These are phyloP conservation scores for Leccinum uliginosum DNA, from an alignment of 768 basidiomycete genomes.

Conservation along the genomic window DNA sequence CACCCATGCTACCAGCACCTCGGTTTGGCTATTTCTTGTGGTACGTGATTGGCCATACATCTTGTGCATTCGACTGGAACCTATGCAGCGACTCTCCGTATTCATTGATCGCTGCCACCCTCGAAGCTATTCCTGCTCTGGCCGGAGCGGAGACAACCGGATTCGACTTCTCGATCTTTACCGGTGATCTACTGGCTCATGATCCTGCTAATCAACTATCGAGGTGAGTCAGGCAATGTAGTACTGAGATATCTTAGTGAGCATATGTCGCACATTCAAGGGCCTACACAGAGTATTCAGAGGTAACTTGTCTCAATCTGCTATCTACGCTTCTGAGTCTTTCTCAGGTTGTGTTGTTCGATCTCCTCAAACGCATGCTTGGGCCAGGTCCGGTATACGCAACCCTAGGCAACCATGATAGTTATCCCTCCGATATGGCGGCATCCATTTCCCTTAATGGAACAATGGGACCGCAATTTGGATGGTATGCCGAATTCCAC, in stretches of 20 bases:
- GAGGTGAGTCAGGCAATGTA: slow-evolving; percentile 35
- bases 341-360: slow-evolving; percentile 56
- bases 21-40: slow-evolving; percentile 64
- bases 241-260: not conserved
- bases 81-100: slow-evolving; percentile 55
- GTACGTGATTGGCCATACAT: slow-evolving; percentile 26
- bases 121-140: slow-evolving; percentile 65
- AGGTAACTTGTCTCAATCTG: slow-evolving; percentile 37
- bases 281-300: slow-evolving; percentile 56
- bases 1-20: slow-evolving; percentile 54
- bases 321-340: slow-evolving; percentile 4
- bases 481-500: slow-evolving; percentile 43
- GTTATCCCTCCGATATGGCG: slow-evolving; percentile 54
- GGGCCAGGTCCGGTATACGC: slow-evolving; percentile 71
- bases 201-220: slow-evolving; percentile 63
- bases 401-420: slow-evolving; percentile 75
- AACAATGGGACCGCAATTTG: slow-evolving; percentile 53
- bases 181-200: slow-evolving; percentile 73
- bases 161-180: slow-evolving; percentile 64
- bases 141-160: slow-evolving; percentile 56
- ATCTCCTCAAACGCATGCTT: slow-evolving; percentile 58
- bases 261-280: slow-evolving; percentile 28
- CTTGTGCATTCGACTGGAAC: not conserved
- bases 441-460: slow-evolving; percentile 57
- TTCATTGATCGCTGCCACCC: slow-evolving; percentile 52